Evolutionary conservation across 164 flowering plant genomes (phyloP), one percentile per base, ranked within the genome.

Genomic region (Annona squamosa): DNA sequence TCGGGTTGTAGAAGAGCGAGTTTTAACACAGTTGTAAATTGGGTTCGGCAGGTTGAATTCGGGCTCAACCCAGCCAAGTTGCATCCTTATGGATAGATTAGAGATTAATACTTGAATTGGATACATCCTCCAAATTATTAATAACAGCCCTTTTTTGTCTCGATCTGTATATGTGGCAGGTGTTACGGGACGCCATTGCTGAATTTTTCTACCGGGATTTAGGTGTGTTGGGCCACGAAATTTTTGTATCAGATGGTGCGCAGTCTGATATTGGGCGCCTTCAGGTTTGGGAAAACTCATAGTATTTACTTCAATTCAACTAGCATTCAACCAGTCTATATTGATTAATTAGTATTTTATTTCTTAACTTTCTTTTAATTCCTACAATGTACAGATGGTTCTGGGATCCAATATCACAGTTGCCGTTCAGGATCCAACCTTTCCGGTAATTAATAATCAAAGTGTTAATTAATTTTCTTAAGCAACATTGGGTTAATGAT

Each of bases 191-290:
- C 72, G 92, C 88, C 7, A 90, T 94, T 73, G 88, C 91, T 48
- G 80, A 82, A 47, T 80, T 73, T 44, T 63, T 87, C 37, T 92
- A 94, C 73, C 73, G 66, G 48, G 83, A 80, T 71, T 3, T 81
- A 46, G 86, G 73, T 0, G 71, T 92, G 37, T 82, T 87, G 57
- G 81, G 79, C n/a, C 66, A 74, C 1, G 98, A 94, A 71, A 78
- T 92, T 65, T 94, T 94, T 76, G 84, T 94, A 69, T 92, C 99
- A 4, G 99, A 94, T 76, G 99, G 99, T 73, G 89, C 97, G 69
- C 93, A 94, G 61, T 79, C 92, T 73, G 99, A 94, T 72, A 92
- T 94, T 67, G 86, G 92, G 44, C 90, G 99, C 45, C 83, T 92
- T 72, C 98, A 94, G 92, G 97, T 91, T 75, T n/a, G 52, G 26